Percentiles rank a stretch among this genome's conserved stretches.
Evolutionary conservation across 306 rosid species (phyloP).

Genomic region (Corylus americana): DNA sequence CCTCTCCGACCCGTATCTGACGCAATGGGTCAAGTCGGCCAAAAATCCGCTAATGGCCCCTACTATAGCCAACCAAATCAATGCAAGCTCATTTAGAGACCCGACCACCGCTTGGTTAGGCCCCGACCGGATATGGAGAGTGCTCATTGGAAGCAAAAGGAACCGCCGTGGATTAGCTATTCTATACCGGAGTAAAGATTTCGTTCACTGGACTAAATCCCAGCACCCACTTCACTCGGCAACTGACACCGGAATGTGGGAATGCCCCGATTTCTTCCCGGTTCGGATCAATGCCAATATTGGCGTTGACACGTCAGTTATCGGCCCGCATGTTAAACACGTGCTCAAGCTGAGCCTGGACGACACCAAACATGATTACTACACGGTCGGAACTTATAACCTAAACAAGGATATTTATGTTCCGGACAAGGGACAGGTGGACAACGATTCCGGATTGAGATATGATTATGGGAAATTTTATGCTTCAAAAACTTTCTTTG

Average conservation of each 20-base stretch:
- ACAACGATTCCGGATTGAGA: conserved; percentile 42
- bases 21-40: conserved; percentile 65
- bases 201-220: no score
- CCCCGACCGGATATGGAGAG: no score
- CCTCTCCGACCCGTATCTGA: conserved; percentile 70
- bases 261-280: no score
- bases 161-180: no score
- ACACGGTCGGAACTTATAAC: conserved; percentile 63
- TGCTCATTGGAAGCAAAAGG: no score
- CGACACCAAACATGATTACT: conserved; percentile 58
- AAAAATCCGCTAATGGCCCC: conserved; percentile 75
- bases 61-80: conserved; percentile 37
- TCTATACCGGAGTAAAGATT: no score
- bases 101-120: no score
- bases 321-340: conserved; percentile 48
- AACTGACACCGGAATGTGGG: no score
- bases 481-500: conserved; percentile 81
- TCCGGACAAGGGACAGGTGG: conserved; percentile 51
- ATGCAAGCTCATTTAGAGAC: conserved; percentile 36
- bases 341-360: conserved; percentile 74
- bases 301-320: conserved; percentile 55
- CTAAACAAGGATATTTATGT: conserved; percentile 46
- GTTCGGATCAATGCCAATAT: conserved; percentile 7
- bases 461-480: conserved; percentile 81
- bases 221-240: no score